Conservation (phyloP, 768 basidiomycete genomes). For the Tricholomella constricta region DNA sequence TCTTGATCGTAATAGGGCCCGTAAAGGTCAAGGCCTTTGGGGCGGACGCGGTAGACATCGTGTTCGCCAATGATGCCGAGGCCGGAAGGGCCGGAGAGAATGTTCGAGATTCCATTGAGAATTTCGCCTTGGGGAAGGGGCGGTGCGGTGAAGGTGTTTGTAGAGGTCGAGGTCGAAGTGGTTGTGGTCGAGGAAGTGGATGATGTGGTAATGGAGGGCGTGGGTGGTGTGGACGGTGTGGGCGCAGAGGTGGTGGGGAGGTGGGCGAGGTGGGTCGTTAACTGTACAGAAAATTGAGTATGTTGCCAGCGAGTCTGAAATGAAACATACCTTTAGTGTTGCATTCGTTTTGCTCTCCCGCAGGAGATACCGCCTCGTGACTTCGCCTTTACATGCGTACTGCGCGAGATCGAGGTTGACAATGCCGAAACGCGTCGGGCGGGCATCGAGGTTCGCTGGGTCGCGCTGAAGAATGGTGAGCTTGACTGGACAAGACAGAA, state of each 20-base stretch:
- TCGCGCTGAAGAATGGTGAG: conserved; percentile 67
- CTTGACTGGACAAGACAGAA: conserved; percentile 65
- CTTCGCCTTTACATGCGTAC: conserved; percentile 60
- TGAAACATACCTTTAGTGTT: conserved; percentile 59
- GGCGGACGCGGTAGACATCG: conserved; percentile 53
- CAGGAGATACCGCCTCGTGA: conserved; percentile 68
- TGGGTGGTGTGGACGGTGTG: conserved; percentile 12
- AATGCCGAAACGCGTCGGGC: conserved; percentile 53
- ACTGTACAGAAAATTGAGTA: too few relatives aligned
- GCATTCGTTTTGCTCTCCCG: conserved; percentile 80
- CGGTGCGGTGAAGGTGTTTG: conserved; percentile 54
- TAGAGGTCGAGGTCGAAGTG: conserved; percentile 1
- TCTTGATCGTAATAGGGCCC: conserved; percentile 39
- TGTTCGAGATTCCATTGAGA: conserved; percentile 62
- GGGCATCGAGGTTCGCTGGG: conserved; percentile 45
- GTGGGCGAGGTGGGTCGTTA: conserved; percentile 56
- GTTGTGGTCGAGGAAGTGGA: neutral
- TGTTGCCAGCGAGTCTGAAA: too few relatives aligned
- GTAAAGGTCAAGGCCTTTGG: conserved; percentile 50
- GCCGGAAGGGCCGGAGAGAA: conserved; percentile 36
- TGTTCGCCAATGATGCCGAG: conserved; percentile 35
- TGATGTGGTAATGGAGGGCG: neutral
- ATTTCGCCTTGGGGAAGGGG: conserved; percentile 75
- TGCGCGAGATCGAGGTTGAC: conserved; percentile 75
- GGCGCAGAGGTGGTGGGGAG: conserved; percentile 15